phyloP scores from a whole-genome alignment of 352 stramenopile species.

The Pythium brachiatum region DNA sequence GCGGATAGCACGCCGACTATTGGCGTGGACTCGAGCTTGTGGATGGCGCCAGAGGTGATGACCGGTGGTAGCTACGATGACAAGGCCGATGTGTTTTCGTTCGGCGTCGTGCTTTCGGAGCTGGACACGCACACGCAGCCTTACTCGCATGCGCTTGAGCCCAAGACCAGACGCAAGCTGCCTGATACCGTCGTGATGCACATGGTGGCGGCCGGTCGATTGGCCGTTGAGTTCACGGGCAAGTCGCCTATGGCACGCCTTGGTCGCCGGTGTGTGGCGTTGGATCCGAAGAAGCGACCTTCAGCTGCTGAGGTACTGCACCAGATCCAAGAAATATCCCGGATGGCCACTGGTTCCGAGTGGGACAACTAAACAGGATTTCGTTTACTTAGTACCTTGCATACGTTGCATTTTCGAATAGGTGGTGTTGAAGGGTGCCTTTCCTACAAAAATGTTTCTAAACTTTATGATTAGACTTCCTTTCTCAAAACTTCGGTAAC shows the following conservation, averaged over 20 bases:
- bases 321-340: constrained; percentile 15
- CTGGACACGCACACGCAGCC: constrained; percentile 53
- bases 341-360: background rate
- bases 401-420: no score
- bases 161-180: constrained; percentile 13
- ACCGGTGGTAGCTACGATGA: constrained; percentile 22
- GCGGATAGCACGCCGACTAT: constrained; percentile 17
- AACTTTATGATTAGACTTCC: no score
- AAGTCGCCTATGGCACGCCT: constrained; percentile 5
- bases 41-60: constrained; percentile 36
- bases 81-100: constrained; percentile 30
- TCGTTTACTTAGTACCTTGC: background rate
- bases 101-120: constrained; percentile 55
- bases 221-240: constrained; percentile 19
- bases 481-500: no score
- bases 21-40: constrained; percentile 21
- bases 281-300: constrained; percentile 16
- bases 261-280: constrained; percentile 9
- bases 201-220: constrained; percentile 9
- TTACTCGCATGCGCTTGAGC: constrained; percentile 26
- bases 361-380: background rate
- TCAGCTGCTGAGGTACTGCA: constrained; percentile 16
- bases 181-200: constrained; percentile 16
- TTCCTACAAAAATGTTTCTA: no score
- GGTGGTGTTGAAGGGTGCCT: no score